Conservation (phyloP, 345 rosid genomes). For the Populus ilicifolia region DNA sequence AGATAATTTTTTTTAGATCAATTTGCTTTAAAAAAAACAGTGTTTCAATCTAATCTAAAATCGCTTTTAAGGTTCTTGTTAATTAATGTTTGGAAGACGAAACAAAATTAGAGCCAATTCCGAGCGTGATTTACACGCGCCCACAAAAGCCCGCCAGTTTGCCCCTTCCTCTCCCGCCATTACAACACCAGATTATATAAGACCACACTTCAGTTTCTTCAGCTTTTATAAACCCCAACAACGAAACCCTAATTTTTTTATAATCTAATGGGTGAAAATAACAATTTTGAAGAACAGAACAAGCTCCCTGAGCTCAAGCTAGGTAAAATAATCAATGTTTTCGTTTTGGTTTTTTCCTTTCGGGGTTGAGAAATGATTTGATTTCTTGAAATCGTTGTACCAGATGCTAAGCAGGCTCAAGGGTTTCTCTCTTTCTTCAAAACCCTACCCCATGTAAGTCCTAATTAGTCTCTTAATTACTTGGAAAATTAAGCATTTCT, state of each 20-base stretch:
- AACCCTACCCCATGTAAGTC: slow-evolving; percentile 73
- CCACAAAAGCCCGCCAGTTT: slow-evolving; percentile 25
- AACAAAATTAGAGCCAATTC: not conserved
- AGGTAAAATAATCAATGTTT: slow-evolving; percentile 39
- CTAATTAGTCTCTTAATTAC: not conserved
- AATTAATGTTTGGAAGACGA: too few species aligned
- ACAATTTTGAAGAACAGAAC: slow-evolving; percentile 46
- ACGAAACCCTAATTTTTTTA: too few species aligned
- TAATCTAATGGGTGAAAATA: slow-evolving; percentile 44
- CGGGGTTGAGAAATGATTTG: slow-evolving; percentile 16
- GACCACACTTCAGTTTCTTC: not conserved
- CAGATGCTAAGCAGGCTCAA: slow-evolving; percentile 93
- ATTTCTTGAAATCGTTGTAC: slow-evolving; percentile 1
- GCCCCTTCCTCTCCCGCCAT: slow-evolving; percentile 58
- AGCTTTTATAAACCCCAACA: too few species aligned
- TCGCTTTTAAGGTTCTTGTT: too few species aligned
- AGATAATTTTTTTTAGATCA: too few species aligned
- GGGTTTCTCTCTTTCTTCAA: slow-evolving; percentile 96
- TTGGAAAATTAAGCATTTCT: not conserved
- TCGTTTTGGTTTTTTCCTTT: not conserved
- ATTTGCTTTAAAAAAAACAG: too few species aligned
- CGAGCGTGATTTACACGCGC: slow-evolving; percentile 15
- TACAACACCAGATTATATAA: not conserved
- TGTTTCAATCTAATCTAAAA: too few species aligned
- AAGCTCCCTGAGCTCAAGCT: slow-evolving; percentile 91